A percentile compares a stretch with the other conserved stretches of the same genome.
Conservation (phyloP, 1,284 basidiomycete species). For the Sanguinoderma infundibulare region DNA sequence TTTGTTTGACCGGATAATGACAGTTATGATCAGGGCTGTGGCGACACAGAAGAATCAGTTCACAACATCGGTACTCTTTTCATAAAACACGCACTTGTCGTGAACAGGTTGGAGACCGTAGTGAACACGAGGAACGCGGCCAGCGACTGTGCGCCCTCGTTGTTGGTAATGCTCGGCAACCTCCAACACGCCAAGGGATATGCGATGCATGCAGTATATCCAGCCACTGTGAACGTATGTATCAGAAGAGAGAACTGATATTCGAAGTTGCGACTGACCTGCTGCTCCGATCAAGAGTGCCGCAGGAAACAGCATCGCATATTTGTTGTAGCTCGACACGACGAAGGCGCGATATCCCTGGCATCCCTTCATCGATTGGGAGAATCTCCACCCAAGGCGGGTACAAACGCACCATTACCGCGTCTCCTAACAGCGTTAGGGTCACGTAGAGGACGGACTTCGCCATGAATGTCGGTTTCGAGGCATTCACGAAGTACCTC, state of each 20-base stretch:
- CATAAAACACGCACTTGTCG: background rate
- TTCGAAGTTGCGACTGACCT: background rate
- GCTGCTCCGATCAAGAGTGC: conserved; percentile 11
- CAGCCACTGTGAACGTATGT: background rate
- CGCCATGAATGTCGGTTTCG: conserved; percentile 8
- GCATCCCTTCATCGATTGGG: background rate
- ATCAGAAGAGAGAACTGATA: background rate
- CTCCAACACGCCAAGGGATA: background rate
- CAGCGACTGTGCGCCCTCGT: background rate
- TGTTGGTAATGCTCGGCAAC: background rate
- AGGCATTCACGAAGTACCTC: background rate
- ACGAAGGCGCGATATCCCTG: conserved; percentile 20
- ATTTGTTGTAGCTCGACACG: conserved; percentile 11
- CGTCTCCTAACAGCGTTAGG: conserved; percentile 19
- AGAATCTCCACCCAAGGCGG: background rate
- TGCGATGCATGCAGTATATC: background rate
- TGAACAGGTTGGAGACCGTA: conserved; percentile 1
- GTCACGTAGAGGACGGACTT: conserved; percentile 15
- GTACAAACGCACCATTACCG: conserved; percentile 13
- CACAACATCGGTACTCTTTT: too few species aligned
- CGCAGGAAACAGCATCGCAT: background rate
- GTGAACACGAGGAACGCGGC: conserved; percentile 1
- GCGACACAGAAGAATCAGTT: too few species aligned
- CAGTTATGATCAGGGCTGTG: conserved; percentile 2
- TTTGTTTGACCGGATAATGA: conserved; percentile 7